Conservation (phyloP, 2,329 filamentous ascomycete species). For the Paraconiothyrium brasiliense region DNA sequence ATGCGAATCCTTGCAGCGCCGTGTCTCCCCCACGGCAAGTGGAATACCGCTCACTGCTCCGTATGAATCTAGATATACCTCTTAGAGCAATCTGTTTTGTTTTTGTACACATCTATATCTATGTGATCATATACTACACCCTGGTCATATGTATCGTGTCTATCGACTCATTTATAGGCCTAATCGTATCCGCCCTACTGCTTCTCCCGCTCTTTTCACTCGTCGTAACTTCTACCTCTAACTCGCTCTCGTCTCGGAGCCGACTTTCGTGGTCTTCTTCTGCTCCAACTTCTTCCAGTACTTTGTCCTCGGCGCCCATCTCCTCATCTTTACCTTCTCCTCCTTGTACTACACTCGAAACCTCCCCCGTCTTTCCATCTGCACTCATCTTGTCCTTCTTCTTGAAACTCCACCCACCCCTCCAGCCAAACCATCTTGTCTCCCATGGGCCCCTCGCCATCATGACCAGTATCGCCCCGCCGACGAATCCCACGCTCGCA, state of each 20-base stretch:
- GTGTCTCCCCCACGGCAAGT: too few species aligned
- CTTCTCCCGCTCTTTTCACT: conserved; percentile 25
- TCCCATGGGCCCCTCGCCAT: conserved; percentile 65
- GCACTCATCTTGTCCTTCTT: conserved; percentile 53
- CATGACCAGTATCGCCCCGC: conserved; percentile 58
- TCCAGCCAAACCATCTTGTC: conserved; percentile 68
- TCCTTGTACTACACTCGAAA: conserved; percentile 20
- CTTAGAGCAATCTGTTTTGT: too few species aligned
- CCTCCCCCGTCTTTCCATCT: conserved; percentile 50
- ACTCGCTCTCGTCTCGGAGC: conserved; percentile 18
- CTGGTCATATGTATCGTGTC: too few species aligned
- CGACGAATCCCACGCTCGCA: conserved; percentile 65
- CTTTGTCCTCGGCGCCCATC: conserved; percentile 31
- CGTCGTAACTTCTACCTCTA: conserved; percentile 15
- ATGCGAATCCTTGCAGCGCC: neutral
- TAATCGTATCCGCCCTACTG: conserved; percentile 17
- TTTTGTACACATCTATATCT: too few species aligned
- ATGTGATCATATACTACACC: too few species aligned
- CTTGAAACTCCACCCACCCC: conserved; percentile 63
- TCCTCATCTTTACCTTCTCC: conserved; percentile 31
- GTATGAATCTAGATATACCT: neutral
- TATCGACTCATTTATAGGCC: too few species aligned
- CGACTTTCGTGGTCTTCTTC: conserved; percentile 40
- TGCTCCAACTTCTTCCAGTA: conserved; percentile 36
- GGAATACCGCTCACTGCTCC: neutral